Conservation (phyloP, 768 basidiomycete genomes). For the Astraeus odoratus region DNA sequence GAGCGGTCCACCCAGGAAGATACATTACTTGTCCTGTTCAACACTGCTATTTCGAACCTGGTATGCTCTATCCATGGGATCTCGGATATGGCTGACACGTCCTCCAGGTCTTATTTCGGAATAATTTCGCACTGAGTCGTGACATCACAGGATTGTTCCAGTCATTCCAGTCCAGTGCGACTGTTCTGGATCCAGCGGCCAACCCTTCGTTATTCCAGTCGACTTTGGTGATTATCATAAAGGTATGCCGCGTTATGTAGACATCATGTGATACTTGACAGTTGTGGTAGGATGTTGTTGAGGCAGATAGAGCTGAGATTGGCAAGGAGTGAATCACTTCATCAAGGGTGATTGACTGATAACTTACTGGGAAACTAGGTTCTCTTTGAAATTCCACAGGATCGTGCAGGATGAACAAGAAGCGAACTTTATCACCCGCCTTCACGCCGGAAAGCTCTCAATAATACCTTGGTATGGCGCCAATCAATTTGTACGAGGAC, state of each 20-base stretch:
- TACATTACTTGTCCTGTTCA: slow-evolving; percentile 51
- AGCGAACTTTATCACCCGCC: slow-evolving; percentile 53
- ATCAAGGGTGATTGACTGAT: neutral
- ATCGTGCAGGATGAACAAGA: slow-evolving; percentile 59
- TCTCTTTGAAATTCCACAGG: slow-evolving; percentile 49
- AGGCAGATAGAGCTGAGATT: slow-evolving; percentile 54
- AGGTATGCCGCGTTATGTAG: slow-evolving; percentile 27
- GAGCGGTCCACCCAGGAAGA: slow-evolving; percentile 54
- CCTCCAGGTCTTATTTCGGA: slow-evolving; percentile 53
- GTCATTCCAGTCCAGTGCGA: slow-evolving; percentile 54
- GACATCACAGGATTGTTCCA: slow-evolving; percentile 57
- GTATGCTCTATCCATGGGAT: slow-evolving; percentile 21
- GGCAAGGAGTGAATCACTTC: slow-evolving; percentile 41
- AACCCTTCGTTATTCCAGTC: slow-evolving; percentile 57
- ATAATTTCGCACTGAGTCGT: slow-evolving; percentile 56
- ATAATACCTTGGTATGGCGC: slow-evolving; percentile 51
- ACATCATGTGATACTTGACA: neutral
- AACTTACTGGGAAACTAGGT: slow-evolving; percentile 27
- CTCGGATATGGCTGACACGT: neutral
- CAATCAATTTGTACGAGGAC: neutral
- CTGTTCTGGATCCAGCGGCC: slow-evolving; percentile 48
- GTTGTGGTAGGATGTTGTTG: slow-evolving; percentile 49
- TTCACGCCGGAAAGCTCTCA: slow-evolving; percentile 47
- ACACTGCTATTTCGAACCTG: slow-evolving; percentile 52
- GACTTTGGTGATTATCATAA: slow-evolving; percentile 55